A percentile compares a stretch with the other conserved stretches of the same genome.
Evolutionary conservation across 2,329 filamentous ascomycete species (phyloP).

Genomic region (Pseudogymnoascus sp.): DNA sequence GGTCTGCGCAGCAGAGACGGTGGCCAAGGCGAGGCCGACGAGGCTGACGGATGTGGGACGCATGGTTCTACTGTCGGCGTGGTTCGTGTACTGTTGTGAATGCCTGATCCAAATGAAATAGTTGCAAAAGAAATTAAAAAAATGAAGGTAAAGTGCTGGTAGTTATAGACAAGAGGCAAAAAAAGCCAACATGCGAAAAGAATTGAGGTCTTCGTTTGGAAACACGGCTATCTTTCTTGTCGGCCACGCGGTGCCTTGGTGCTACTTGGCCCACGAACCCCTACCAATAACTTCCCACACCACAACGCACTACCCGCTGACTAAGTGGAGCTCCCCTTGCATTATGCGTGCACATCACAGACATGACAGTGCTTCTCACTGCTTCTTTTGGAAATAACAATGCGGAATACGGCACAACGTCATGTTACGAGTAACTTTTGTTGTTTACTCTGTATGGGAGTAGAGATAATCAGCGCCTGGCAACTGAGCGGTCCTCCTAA

Average conservation of each 20-base stretch:
- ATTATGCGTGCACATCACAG: conserved; percentile 2
- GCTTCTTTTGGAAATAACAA: background rate
- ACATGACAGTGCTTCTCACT: conserved; percentile 5
- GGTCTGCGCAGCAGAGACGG: conserved; percentile 17
- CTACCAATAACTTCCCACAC: background rate
- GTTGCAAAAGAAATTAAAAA: background rate
- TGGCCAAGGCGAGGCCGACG: conserved; percentile 19
- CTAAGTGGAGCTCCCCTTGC: background rate
- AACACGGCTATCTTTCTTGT: conserved; percentile 1
- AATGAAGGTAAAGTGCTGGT: background rate
- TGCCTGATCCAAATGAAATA: background rate
- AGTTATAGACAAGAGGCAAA: background rate
- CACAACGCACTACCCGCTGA: background rate
- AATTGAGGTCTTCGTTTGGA: conserved; percentile 2
- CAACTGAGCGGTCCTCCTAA: background rate
- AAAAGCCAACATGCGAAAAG: background rate
- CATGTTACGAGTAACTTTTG: background rate
- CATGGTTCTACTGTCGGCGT: conserved; percentile 17
- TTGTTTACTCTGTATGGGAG: background rate
- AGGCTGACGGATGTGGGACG: conserved; percentile 14
- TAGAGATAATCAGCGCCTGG: background rate
- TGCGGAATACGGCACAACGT: background rate
- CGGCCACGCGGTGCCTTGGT: conserved; percentile 4
- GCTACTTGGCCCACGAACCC: background rate
- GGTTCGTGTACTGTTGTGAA: background rate